phyloP scores from a whole-genome alignment of 805 yeast species.

The Scheffersomyces amazonensis region DNA sequence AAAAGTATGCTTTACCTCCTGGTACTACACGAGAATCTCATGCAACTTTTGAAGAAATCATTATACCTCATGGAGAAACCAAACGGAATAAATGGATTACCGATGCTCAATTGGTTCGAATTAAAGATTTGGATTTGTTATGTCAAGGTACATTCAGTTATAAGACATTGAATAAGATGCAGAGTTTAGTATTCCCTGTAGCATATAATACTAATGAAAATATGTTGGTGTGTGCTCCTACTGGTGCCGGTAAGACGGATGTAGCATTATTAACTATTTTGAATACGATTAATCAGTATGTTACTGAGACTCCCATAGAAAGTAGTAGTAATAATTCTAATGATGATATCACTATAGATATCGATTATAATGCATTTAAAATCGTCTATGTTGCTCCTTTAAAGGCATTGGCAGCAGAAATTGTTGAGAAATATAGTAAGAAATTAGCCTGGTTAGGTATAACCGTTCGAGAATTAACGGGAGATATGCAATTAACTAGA shows the following conservation, averaged over 20 bases:
- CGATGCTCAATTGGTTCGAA: slow-evolving; percentile 48
- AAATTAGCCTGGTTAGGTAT: slow-evolving; percentile 84
- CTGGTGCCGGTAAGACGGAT: slow-evolving; percentile 98
- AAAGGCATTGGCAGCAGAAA: slow-evolving; percentile 95
- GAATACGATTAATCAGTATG: slow-evolving; percentile 73
- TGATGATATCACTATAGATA: slow-evolving; percentile 48
- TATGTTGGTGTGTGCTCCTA: slow-evolving; percentile 95
- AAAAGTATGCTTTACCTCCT: slow-evolving; percentile 71
- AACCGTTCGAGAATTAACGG: slow-evolving; percentile 84
- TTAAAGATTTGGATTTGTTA: slow-evolving; percentile 66
- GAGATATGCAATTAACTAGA: slow-evolving; percentile 78
- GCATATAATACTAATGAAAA: slow-evolving; percentile 93
- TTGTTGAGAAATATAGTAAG: slow-evolving; percentile 81
- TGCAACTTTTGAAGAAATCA: slow-evolving; percentile 73
- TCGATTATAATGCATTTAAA: slow-evolving; percentile 82
- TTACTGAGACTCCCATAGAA: slow-evolving; percentile 42
- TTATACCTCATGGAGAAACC: slow-evolving; percentile 72
- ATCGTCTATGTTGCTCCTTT: slow-evolving; percentile 90
- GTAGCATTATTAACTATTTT: slow-evolving; percentile 81
- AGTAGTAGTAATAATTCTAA: slow-evolving; percentile 34
- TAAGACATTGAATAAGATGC: slow-evolving; percentile 77
- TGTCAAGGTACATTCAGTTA: slow-evolving; percentile 89
- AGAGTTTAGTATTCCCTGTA: slow-evolving; percentile 84
- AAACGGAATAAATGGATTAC: slow-evolving; percentile 39
- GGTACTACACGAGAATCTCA: slow-evolving; percentile 70